These are phyloP conservation scores for Wallemia ichthyophaga DNA, from an alignment of 1,284 basidiomycete genomes.

Conservation along the genomic window DNA sequence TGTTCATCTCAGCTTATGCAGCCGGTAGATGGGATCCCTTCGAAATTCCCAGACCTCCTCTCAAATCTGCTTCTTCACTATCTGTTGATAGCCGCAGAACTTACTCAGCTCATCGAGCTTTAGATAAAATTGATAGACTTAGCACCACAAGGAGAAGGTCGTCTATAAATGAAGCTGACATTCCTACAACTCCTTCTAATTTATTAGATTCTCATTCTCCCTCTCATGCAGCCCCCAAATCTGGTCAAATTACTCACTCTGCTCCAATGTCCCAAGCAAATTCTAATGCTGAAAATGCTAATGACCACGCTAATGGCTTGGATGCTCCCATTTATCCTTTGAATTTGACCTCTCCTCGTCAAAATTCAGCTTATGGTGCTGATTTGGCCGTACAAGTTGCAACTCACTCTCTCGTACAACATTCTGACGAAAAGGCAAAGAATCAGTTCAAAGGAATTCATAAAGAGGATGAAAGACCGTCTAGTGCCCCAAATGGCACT, in stretches of 20 bases:
- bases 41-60: slow-evolving; percentile 33
- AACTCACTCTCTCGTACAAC: neutral
- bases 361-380: neutral
- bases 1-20: slow-evolving; percentile 18
- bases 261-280: neutral
- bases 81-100: slow-evolving; percentile 3
- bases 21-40: slow-evolving; percentile 51
- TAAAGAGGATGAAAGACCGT: neutral
- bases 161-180: neutral
- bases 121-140: slow-evolving; percentile 6
- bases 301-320: neutral
- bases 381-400: neutral
- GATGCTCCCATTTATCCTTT: neutral
- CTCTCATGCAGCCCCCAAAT: neutral
- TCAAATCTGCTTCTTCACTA: slow-evolving; percentile 3
- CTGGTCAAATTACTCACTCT: neutral
- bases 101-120: slow-evolving; percentile 9
- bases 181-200: neutral
- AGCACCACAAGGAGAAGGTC: slow-evolving; percentile 1
- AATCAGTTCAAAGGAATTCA: neutral
- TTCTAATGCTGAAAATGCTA: neutral
- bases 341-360: neutral
- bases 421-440: neutral
- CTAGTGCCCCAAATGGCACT: neutral
- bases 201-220: neutral